Evolutionary conservation across 1,139 yeast genomes (phyloP), one percentile per base, ranked within the genome.

Genomic region (Suhomyces bokatorum): DNA sequence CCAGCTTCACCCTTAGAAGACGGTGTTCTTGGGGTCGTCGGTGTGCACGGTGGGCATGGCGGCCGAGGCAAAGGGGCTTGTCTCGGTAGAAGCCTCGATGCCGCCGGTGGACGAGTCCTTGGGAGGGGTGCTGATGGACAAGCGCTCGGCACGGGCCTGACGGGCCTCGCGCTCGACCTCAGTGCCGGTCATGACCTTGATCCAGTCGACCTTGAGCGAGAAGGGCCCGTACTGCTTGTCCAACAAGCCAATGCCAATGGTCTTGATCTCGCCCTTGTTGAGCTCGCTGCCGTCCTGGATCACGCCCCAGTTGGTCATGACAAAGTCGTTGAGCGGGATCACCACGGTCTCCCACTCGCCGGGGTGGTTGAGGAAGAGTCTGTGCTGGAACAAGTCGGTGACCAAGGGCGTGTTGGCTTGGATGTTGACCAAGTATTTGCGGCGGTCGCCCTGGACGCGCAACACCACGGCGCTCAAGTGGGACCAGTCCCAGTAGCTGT

Each of bases 321-420:
- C 91, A 64, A 88, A 87, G 58, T 85, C 91, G 52, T 81, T 76
- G 45, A 88, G 70, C 40, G 95, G 90, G 32, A 87, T 82, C 32
- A 83, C 80, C 30, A 87, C 89, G 1, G 89, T 85, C 59, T 88
- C 95, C 96, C 96, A 88, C 51, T 81, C 75, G 3, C 91, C 91
- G 0, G 91, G 90, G 32, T 74, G 77, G 53, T 82, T 80, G 49
- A 87, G 70, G 56, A 87, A 88, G 52, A 88, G 71, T 35, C 96
- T 69, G 63, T 88, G 96, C 64, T 88, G 96, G 62, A 82, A 88
- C 50, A 88, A 70, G 63, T 88, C 96, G 1, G 95, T 85, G 6
- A 83, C 78, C 50, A 85, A 75, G 16, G 93, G 87, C 8, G 89
- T 81, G 55, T 86, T 88, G 1, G 93, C 85, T 64, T 88, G 96